Base-by-base conservation (phyloP, 495 filamentous ascomycete genomes). In the Cercophora samala region DNA sequence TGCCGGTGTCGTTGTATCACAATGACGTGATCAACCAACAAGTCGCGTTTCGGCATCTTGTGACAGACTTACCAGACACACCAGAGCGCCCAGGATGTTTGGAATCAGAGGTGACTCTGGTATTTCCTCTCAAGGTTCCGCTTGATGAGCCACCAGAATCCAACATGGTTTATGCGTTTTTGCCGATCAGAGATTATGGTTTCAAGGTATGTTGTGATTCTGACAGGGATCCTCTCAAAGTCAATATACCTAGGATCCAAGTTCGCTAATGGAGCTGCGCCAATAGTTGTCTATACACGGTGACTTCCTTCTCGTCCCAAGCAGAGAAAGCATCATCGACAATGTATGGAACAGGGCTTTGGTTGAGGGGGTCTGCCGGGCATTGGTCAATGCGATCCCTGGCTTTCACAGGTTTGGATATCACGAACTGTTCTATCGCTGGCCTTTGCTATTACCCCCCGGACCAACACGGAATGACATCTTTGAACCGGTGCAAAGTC, bases 141-240 rank as follows among this genome's bases (percentile, higher is more conserved):
- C 17, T n/a, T 5, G 22, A 60, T 25, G 58, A 29, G 15, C 37
- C 37, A 46, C 37, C 25, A 1, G 58, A 25, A 60, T 21, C 58
- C 23, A 5, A 60, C 5, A 24, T 8, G 24, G 58, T 60, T n/a
- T 29, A 60, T n/a, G 21, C 58, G 6, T 24, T 60, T 29, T 21
- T 60, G 19, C 58, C 58, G 5, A 29, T 60, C 21, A 21, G 58
- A 29, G 58, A 60, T 29, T 60, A 60, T 24, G 58, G 58, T 5
- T 60, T 60, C 58, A 60, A 60, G 58, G 58, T 29, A 1, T 5
- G 56, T 56, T 18, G 54, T 0, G 2, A 21, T 56, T 24, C 54
- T 56, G n/a, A n/a, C n/a, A n/a, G n/a, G n/a, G n/a, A n/a, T n/a
- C n/a, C n/a, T n/a, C n/a, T n/a, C n/a, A n/a, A n/a, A n/a, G n/a